Conservation (phyloP, 192 early-diverging fungal species). For the Umbelopsis sp. region DNA sequence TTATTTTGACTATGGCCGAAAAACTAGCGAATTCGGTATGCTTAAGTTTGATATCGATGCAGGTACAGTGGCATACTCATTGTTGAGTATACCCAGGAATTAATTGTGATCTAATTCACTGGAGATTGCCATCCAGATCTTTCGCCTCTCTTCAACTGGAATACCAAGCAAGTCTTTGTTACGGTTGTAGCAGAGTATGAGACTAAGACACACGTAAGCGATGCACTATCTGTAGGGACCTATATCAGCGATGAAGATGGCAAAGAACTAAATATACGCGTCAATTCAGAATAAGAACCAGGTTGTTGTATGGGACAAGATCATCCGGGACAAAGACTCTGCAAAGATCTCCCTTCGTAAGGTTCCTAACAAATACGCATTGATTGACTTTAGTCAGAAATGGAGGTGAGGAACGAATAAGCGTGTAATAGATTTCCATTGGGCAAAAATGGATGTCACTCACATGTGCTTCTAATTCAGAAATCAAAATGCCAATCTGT, state of each 20-base stretch:
- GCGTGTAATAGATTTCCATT: too few relatives aligned
- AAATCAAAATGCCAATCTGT: conserved; percentile 66
- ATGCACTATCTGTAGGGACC: too few relatives aligned
- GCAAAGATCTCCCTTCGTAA: conserved; percentile 59
- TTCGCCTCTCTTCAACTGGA: conserved; percentile 82
- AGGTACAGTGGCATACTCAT: conserved; percentile 43
- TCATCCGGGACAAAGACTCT: conserved; percentile 69
- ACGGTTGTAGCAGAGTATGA: conserved; percentile 76
- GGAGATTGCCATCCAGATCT: conserved; percentile 58
- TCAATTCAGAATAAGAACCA: conserved; percentile 62
- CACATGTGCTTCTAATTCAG: conserved; percentile 18
- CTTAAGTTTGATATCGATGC: conserved; percentile 69
- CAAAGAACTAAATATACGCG: neutral
- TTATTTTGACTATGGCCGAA: conserved; percentile 52
- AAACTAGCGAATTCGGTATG: conserved; percentile 61
- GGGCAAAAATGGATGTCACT: neutral
- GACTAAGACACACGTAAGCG: conserved; percentile 64
- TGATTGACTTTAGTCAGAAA: conserved; percentile 68
- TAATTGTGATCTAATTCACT: neutral
- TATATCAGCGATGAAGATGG: too few relatives aligned
- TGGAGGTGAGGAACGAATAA: conserved; percentile 54
- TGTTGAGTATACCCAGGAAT: neutral
- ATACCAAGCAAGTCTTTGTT: conserved; percentile 88
- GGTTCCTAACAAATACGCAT: conserved; percentile 66
- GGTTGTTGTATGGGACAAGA: conserved; percentile 82